Percentiles rank a stretch among this genome's conserved stretches.
Conservation (phyloP, 2,329 filamentous ascomycete species). For the Fusarium veterinarium region DNA sequence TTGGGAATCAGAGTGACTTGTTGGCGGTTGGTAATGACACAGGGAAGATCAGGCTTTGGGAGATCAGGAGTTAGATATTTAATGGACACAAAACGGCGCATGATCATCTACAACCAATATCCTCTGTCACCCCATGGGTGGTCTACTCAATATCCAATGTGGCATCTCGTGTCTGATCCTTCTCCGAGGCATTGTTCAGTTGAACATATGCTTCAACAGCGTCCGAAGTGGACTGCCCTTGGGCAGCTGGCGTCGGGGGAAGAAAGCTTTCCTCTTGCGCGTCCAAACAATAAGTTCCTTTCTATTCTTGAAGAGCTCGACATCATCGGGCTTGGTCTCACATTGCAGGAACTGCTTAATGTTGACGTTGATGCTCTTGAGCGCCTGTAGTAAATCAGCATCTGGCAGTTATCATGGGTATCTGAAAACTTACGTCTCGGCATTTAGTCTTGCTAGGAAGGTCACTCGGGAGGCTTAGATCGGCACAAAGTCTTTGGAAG, state of each 20-base stretch:
- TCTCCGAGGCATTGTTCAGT: background rate
- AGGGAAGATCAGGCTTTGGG: slow-evolving; percentile 91
- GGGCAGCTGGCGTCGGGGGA: slow-evolving; percentile 48
- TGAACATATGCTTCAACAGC: slow-evolving; percentile 17
- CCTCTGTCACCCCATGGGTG: background rate
- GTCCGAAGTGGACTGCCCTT: slow-evolving; percentile 53
- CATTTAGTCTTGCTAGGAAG: slow-evolving; percentile 59
- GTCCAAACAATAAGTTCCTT: slow-evolving; percentile 44
- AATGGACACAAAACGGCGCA: slow-evolving; percentile 39
- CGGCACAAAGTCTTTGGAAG: slow-evolving; percentile 58
- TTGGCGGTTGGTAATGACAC: slow-evolving; percentile 89
- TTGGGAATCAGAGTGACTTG: slow-evolving; percentile 72
- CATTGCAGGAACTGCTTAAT: slow-evolving; percentile 61
- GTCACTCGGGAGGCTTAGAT: slow-evolving; percentile 54
- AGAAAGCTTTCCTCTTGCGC: slow-evolving; percentile 46
- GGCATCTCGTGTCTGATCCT: background rate
- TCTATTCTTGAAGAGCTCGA: slow-evolving; percentile 50
- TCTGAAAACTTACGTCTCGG: slow-evolving; percentile 51
- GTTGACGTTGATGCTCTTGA: slow-evolving; percentile 59
- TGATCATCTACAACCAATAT: slow-evolving; percentile 11
- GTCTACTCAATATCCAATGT: background rate
- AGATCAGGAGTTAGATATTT: slow-evolving; percentile 73
- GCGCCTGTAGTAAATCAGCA: slow-evolving; percentile 49
- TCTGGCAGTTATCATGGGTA: background rate
- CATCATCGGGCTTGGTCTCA: slow-evolving; percentile 37